Evolutionary conservation across 495 filamentous ascomycete genomes (phyloP).

Genomic region (Penicillium subrubescens): DNA sequence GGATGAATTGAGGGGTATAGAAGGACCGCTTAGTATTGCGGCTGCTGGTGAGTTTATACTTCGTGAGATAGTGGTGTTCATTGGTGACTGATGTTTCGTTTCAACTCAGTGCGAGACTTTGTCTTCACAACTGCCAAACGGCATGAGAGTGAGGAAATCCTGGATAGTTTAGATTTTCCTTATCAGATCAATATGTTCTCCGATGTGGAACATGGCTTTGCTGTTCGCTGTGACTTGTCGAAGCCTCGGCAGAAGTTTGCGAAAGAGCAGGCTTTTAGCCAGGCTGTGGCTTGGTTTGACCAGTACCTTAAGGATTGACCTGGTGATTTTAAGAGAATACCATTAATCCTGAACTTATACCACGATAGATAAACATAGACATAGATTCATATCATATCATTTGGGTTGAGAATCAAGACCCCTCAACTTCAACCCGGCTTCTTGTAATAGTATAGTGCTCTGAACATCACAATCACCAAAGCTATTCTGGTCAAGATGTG

Average conservation of each 20-base stretch:
- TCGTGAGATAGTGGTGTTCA: not conserved
- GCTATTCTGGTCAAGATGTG: not conserved
- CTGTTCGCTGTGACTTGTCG: slow-evolving; percentile 60
- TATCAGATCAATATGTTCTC: slow-evolving; percentile 76
- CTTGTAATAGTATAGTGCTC: not conserved
- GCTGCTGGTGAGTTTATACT: slow-evolving; percentile 52
- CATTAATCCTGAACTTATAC: no score
- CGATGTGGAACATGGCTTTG: slow-evolving; percentile 70
- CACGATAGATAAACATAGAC: not conserved
- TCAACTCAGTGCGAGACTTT: slow-evolving; percentile 13
- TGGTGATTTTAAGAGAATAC: not conserved
- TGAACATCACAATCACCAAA: not conserved
- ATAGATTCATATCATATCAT: not conserved
- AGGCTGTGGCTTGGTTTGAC: slow-evolving; percentile 75
- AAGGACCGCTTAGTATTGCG: slow-evolving; percentile 68
- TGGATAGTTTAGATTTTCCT: slow-evolving; percentile 55
- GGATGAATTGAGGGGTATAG: slow-evolving; percentile 66
- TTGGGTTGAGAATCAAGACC: no score
- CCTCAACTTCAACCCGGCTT: not conserved
- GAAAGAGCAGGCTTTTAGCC: slow-evolving; percentile 74
- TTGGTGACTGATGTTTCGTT: not conserved
- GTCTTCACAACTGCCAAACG: slow-evolving; percentile 69
- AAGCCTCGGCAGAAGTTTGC: slow-evolving; percentile 61
- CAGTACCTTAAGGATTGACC: slow-evolving; percentile 26
- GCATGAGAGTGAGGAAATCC: slow-evolving; percentile 50